These are phyloP conservation scores for Posidonia oceanica DNA, from an alignment of 116 monocot species.

Conservation along the genomic window DNA sequence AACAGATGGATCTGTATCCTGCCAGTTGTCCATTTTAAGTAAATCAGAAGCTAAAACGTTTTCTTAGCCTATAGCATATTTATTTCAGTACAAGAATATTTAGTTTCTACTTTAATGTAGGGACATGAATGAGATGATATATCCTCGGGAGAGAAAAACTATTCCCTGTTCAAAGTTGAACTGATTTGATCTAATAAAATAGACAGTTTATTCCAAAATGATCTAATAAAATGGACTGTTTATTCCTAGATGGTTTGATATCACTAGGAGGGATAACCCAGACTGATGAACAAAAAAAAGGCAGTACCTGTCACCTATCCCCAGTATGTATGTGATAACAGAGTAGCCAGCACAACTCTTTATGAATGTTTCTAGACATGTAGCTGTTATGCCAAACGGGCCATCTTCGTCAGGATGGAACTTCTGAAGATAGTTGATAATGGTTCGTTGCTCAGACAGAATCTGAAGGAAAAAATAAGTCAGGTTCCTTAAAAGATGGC, in stretches of 20 bases:
- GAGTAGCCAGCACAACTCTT: slow-evolving; percentile 99
- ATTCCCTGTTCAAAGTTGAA: too few relatives aligned
- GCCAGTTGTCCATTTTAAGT: neutral
- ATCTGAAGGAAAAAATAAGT: slow-evolving; percentile 36
- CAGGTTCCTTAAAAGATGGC: neutral
- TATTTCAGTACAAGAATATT: neutral
- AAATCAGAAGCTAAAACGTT: neutral
- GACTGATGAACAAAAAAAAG: too few relatives aligned
- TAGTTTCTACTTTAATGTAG: neutral
- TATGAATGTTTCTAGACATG: slow-evolving; percentile 94
- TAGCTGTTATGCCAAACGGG: slow-evolving; percentile 90
- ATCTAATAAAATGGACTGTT: too few relatives aligned
- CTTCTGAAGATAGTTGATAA: slow-evolving; percentile 80
- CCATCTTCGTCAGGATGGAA: slow-evolving; percentile 93
- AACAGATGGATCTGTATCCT: neutral
- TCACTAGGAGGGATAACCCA: too few relatives aligned
- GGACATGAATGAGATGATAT: too few relatives aligned
- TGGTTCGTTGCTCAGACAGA: slow-evolving; percentile 81
- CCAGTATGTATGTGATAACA: slow-evolving; percentile 97
- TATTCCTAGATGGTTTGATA: too few relatives aligned
- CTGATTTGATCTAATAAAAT: too few relatives aligned
- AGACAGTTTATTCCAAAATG: too few relatives aligned
- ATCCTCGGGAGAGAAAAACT: too few relatives aligned
- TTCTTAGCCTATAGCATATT: neutral
- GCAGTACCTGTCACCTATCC: slow-evolving; percentile 83